Evolutionary conservation across 1,139 yeast genomes (phyloP).

Genomic region (Hemisphaericaspora xylanilytica): DNA sequence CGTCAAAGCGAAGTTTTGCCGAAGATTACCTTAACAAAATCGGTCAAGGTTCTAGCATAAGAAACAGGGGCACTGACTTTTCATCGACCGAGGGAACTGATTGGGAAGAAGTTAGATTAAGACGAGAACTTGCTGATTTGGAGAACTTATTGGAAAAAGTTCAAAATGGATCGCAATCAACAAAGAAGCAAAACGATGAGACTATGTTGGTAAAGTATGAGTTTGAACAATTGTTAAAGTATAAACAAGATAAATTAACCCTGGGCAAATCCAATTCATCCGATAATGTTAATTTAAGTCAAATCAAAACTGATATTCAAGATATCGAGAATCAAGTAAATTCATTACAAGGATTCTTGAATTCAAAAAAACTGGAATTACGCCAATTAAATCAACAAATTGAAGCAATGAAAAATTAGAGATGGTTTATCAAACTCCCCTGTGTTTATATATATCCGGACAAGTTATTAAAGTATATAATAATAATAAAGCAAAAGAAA

Average conservation of each 20-base stretch:
- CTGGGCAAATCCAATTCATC: slow-evolving; percentile 10
- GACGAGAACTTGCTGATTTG: slow-evolving; percentile 72
- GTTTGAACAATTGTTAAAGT: slow-evolving; percentile 75
- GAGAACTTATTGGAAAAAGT: slow-evolving; percentile 63
- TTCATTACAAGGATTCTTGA: slow-evolving; percentile 56
- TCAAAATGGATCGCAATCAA: slow-evolving; percentile 45
- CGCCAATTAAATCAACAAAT: slow-evolving; percentile 45
- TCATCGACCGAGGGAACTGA: slow-evolving; percentile 70
- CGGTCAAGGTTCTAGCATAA: slow-evolving; percentile 50
- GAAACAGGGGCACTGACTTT: slow-evolving; percentile 69
- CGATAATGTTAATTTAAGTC: slow-evolving; percentile 30
- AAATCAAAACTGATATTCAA: slow-evolving; percentile 56
- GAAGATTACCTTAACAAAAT: slow-evolving; percentile 39
- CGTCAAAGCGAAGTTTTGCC: slow-evolving; percentile 33
- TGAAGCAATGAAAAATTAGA: slow-evolving; percentile 18
- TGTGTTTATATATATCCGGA: not conserved
- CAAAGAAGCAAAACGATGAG: slow-evolving; percentile 29
- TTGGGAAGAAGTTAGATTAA: slow-evolving; percentile 86
- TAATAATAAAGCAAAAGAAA: too few relatives aligned
- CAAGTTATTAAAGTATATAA: too few relatives aligned
- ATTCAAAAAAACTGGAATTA: slow-evolving; percentile 51
- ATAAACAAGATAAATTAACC: slow-evolving; percentile 48
- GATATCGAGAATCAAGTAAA: slow-evolving; percentile 64
- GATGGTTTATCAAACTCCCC: slow-evolving; percentile 3
- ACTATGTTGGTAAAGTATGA: slow-evolving; percentile 55